phyloP scores from a whole-genome alignment of 1,284 basidiomycete species.

The Pisolithus thermaeus region DNA sequence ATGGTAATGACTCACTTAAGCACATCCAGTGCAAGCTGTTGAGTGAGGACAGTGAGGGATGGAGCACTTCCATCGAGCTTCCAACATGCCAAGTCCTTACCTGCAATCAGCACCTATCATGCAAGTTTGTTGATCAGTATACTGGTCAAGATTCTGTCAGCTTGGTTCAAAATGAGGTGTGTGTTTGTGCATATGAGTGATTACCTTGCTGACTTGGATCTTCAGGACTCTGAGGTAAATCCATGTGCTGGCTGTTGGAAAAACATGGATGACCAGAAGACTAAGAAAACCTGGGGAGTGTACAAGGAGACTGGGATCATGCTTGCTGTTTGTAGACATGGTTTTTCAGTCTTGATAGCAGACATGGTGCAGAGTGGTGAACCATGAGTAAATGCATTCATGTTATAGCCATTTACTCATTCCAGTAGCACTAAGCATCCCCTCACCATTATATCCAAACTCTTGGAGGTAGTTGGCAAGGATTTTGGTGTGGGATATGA shows the following conservation, averaged over 20 bases:
- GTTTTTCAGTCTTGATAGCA: slow-evolving; percentile 14
- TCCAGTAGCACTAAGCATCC: slow-evolving; percentile 30
- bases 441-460: slow-evolving; percentile 20
- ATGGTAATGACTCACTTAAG: slow-evolving; percentile 13
- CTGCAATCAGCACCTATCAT: neutral
- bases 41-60: neutral
- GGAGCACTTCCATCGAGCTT: slow-evolving; percentile 9
- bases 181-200: too few species aligned
- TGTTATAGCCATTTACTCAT: neutral
- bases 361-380: too few species aligned
- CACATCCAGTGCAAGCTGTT: neutral
- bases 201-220: neutral
- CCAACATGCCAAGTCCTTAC: slow-evolving; percentile 11
- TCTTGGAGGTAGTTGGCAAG: slow-evolving; percentile 22
- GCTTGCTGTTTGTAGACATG: slow-evolving; percentile 23
- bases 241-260: slow-evolving; percentile 22
- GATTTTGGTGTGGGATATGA: slow-evolving; percentile 18
- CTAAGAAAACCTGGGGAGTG: slow-evolving; percentile 16
- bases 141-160: too few species aligned
- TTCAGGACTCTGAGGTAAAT: slow-evolving; percentile 7
- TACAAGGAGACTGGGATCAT: slow-evolving; percentile 22
- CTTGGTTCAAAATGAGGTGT: too few species aligned
- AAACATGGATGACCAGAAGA: slow-evolving; percentile 17
- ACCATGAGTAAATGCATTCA: slow-evolving; percentile 1
- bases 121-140: neutral